Percentiles rank a stretch among this genome's conserved stretches.
Conservation (phyloP, 2,329 filamentous ascomycete species). For the Fusarium cicatricum region DNA sequence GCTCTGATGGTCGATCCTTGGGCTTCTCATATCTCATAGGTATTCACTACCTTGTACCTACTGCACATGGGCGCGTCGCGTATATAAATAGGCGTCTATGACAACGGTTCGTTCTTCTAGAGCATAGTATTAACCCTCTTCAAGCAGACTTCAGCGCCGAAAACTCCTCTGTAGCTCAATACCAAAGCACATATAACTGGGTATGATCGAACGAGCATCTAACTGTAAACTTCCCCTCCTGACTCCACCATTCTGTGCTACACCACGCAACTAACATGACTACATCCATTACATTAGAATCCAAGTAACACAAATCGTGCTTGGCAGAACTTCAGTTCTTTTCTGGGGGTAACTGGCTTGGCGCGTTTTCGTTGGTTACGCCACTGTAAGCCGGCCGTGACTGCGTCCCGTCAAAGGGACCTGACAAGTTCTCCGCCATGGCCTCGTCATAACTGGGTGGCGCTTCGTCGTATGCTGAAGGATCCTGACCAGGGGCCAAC, state of each 20-base stretch:
- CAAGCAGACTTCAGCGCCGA: neutral
- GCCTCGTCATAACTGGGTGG: slow-evolving; percentile 96
- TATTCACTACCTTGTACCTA: no score
- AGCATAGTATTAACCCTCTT: neutral
- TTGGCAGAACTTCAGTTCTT: slow-evolving; percentile 45
- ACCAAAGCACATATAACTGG: slow-evolving; percentile 2
- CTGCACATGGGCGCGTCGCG: no score
- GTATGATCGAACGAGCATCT: slow-evolving; percentile 11
- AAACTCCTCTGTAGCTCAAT: slow-evolving; percentile 1
- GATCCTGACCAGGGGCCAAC: slow-evolving; percentile 54
- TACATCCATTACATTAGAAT: slow-evolving; percentile 19
- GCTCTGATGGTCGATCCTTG: no score
- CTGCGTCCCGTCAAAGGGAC: slow-evolving; percentile 69
- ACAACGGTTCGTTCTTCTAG: no score
- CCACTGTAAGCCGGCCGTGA: slow-evolving; percentile 74
- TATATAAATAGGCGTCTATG: no score
- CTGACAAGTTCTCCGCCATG: slow-evolving; percentile 76
- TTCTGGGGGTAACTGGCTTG: slow-evolving; percentile 57
- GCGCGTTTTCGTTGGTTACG: slow-evolving; percentile 67
- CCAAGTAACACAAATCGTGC: neutral
- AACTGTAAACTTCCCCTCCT: slow-evolving; percentile 1
- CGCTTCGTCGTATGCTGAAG: slow-evolving; percentile 71
- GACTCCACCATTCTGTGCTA: neutral
- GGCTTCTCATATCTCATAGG: no score
- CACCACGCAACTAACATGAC: slow-evolving; percentile 16